phyloP scores from a whole-genome alignment of 192 early-diverging fungal genomes.

The Rhizophagus prolifer region DNA sequence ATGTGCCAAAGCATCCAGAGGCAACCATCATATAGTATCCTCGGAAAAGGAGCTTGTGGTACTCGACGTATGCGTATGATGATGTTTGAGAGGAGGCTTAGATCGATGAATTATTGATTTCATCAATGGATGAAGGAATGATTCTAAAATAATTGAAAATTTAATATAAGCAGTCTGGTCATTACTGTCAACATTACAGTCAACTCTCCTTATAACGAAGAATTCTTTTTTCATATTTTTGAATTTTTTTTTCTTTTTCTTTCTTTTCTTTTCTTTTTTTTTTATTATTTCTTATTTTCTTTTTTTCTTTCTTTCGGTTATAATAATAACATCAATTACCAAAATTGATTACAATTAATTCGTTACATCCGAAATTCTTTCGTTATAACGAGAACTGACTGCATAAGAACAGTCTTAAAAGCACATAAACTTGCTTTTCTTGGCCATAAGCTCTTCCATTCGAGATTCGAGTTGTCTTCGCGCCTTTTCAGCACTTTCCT shows the following conservation, averaged over 20 bases:
- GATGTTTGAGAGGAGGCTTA: not conserved
- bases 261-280: not conserved
- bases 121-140: conserved; percentile 15
- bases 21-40: not conserved
- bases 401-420: conserved; percentile 37
- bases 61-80: conserved; percentile 1
- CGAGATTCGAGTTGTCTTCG: conserved; percentile 46
- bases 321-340: not conserved
- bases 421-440: conserved; percentile 61
- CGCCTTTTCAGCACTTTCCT: conserved; percentile 55
- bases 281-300: not conserved
- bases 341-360: too few relatives aligned
- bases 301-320: not conserved
- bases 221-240: not conserved
- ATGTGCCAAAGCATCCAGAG: not conserved
- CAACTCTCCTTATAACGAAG: conserved; percentile 8
- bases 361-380: not conserved
- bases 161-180: not conserved
- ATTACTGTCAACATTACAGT: not conserved
- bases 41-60: not conserved
- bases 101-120: conserved; percentile 11
- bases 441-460: conserved; percentile 58
- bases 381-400: conserved; percentile 20
- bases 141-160: conserved; percentile 4
- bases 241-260: not conserved